Evolutionary conservation across 768 basidiomycete genomes (phyloP), one percentile per base, ranked within the genome.

Genomic region (Lentinula edodes): DNA sequence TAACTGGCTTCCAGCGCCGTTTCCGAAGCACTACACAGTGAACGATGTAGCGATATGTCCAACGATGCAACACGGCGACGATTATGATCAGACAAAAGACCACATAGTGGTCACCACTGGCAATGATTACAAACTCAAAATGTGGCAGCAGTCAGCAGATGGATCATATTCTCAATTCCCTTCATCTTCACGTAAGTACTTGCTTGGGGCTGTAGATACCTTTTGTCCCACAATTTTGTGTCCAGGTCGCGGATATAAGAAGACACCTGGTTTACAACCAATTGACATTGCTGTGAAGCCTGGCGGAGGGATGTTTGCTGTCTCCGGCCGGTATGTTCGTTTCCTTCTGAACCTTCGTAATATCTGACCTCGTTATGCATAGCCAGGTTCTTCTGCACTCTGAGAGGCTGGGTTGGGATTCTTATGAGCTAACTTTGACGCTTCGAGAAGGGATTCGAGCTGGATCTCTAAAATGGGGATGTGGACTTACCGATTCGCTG

Each of bases 41-140:
- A 78, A 80, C 53, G 83, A 86, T 61, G 74, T 86, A 42, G 80
- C 79, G 20, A 83, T 85, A 61, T 79, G 83, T 66, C 83, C 84
- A 1, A 65, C 61, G 61, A 13, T 41, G 8, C 38, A 56, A 46
- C 15, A n/a, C 12, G n/a, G 43, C 13, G 43, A 48, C 20, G 46
- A 48, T 13, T 6, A 2, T 20, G 18, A 48, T 7, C 18, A 48
- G n/a, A 4, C 46, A 16, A n/a, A n/a, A 0, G 18, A 38, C 2
- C 18, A 35, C 28, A n/a, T 56, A 12, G 3, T 56, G 18, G 74
- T 78, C 84, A 82, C 67, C 61, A 73, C 51, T 28, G 8, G 15
- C 41, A 23, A 50, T 50, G 46, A 59, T 18, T 59, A 20, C 13
- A 55, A n/a, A 43, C 32, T 59, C n/a, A 9, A 16, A 34, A n/a